phyloP scores from a whole-genome alignment of 2,329 filamentous ascomycete species.

The Colletotrichum sp. region DNA sequence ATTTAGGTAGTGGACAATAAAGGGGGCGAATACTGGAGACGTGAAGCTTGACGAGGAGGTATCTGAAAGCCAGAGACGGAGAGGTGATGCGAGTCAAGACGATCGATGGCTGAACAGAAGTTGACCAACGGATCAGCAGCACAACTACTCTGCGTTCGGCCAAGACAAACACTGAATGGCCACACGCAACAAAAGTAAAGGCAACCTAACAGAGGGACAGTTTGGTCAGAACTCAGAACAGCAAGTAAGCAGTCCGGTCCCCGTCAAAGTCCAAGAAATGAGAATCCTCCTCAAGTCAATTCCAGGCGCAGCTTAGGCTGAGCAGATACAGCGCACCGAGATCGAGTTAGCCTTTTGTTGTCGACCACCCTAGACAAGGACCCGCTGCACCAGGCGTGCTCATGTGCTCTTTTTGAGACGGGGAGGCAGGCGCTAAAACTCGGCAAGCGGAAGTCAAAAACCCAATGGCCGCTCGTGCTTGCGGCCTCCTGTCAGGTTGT shows the following conservation, averaged over 20 bases:
- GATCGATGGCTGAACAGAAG: neutral
- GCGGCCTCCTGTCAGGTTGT: neutral
- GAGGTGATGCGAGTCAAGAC: neutral
- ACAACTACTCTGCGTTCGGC: neutral
- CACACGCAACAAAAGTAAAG: neutral
- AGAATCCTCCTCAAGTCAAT: neutral
- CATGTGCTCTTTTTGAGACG: conserved; percentile 54
- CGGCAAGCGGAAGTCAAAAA: conserved; percentile 39
- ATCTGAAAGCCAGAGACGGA: neutral
- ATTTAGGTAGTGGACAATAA: neutral
- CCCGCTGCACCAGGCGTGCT: conserved; percentile 48
- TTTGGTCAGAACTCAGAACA: neutral
- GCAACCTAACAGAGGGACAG: neutral
- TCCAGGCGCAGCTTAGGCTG: neutral
- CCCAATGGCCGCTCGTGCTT: conserved; percentile 8
- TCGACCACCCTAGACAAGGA: conserved; percentile 26
- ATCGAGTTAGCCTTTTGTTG: conserved; percentile 18
- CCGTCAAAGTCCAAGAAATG: neutral
- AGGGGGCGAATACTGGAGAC: neutral
- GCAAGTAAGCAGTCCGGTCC: neutral
- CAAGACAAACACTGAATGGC: neutral
- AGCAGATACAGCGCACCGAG: neutral
- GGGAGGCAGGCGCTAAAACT: conserved; percentile 42
- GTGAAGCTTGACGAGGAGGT: neutral
- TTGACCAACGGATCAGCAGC: neutral